Percentiles rank a stretch among this genome's conserved stretches.
Conservation (phyloP, 345 rosid species). For the Lepidium aucheri region DNA sequence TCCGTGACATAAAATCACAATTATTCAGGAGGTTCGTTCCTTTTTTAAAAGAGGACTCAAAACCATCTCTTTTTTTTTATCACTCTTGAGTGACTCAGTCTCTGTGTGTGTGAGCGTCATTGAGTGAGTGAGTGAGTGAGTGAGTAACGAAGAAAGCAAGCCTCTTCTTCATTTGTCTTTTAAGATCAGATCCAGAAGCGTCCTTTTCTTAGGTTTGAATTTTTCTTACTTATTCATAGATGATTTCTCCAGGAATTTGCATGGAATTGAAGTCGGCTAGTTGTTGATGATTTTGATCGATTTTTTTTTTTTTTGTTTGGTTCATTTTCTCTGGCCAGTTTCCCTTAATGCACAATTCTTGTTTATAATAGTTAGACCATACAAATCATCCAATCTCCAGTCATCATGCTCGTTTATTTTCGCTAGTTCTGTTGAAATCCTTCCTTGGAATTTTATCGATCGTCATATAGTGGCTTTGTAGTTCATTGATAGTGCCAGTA, state of each 20-base stretch:
- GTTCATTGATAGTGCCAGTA: not conserved
- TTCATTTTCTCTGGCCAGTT: too few relatives aligned
- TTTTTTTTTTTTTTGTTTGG: too few relatives aligned
- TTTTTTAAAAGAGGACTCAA: not conserved
- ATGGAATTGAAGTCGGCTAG: not conserved
- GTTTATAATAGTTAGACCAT: too few relatives aligned
- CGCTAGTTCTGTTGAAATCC: too few relatives aligned
- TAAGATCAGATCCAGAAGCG: not conserved
- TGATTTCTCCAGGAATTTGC: not conserved
- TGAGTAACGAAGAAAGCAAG: too few relatives aligned
- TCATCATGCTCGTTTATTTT: too few relatives aligned
- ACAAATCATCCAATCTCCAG: too few relatives aligned
- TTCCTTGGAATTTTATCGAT: not conserved
- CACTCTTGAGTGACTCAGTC: not conserved
- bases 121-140: not conserved
- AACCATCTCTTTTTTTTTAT: not conserved
- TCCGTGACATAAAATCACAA: not conserved
- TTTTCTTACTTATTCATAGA: not conserved
- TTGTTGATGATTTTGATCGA: not conserved
- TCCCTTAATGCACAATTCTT: not conserved
- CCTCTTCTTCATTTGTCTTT: not conserved
- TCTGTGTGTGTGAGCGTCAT: not conserved
- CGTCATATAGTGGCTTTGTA: not conserved
- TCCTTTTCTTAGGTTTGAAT: conserved; percentile 9
- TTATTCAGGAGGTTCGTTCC: conserved; percentile 6